A percentile compares a stretch with the other conserved stretches of the same genome.
Evolutionary conservation across 768 basidiomycete species (phyloP).

Genomic region (Calocybe gangraenosa): DNA sequence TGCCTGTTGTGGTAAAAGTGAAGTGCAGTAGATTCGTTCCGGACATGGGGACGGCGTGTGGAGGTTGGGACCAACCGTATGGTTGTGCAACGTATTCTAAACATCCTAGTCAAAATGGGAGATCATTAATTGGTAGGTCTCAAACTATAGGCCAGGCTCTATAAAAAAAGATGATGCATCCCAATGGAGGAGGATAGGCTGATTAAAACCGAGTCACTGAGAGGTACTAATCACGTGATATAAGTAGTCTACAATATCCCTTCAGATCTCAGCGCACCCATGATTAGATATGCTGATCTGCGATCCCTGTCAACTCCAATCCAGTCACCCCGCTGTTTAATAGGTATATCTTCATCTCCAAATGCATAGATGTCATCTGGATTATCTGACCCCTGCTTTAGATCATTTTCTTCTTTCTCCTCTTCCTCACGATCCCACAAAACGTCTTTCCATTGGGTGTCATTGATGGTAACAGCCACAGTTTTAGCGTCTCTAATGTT

Average conservation of each 20-base stretch:
- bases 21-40: conserved; percentile 32
- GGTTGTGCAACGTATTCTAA: conserved; percentile 5
- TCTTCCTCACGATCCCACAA: conserved; percentile 73
- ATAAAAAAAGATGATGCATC: too few species aligned
- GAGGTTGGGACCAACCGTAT: conserved; percentile 6
- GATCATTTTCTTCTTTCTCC: conserved; percentile 25
- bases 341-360: conserved; percentile 52
- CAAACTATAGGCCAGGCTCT: too few species aligned
- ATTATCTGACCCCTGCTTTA: conserved; percentile 19
- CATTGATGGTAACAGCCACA: conserved; percentile 73
- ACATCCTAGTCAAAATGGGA: conserved; percentile 9
- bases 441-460: conserved; percentile 78
- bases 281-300: conserved; percentile 74
- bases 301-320: conserved; percentile 73
- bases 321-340: conserved; percentile 63
- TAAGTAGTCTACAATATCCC: conserved; percentile 43
- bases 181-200: too few species aligned
- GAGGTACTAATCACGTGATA: background rate
- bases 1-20: conserved; percentile 84
- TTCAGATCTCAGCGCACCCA: conserved; percentile 72
- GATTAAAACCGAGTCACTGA: too few species aligned
- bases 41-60: conserved; percentile 7
- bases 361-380: conserved; percentile 58
- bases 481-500: conserved; percentile 70
- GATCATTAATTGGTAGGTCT: conserved; percentile 2